These are phyloP conservation scores for Leccinellum rugosiceps DNA, from an alignment of 768 basidiomycete species.

Conservation along the genomic window DNA sequence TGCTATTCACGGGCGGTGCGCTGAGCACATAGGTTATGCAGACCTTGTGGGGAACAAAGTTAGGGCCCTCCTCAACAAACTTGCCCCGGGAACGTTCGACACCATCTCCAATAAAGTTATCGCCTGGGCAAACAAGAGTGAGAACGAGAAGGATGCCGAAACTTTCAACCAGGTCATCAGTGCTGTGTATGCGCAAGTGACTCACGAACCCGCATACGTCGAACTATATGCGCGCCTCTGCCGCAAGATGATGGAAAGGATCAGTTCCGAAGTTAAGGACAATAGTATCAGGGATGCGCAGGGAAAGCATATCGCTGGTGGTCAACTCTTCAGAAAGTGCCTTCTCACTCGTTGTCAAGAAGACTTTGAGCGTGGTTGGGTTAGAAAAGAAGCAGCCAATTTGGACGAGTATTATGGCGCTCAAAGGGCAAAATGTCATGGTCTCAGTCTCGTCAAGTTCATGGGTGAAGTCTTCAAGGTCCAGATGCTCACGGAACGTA, in stretches of 20 bases:
- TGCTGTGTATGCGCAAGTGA: constrained; percentile 95
- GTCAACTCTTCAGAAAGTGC: constrained; percentile 95
- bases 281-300: constrained; percentile 78
- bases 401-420: constrained; percentile 95
- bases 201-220: constrained; percentile 92
- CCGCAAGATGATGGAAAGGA: constrained; percentile 92
- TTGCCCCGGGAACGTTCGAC: constrained; percentile 97
- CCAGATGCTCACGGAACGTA: constrained; percentile 96
- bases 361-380: constrained; percentile 96
- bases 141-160: constrained; percentile 88
- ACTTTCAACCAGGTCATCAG: constrained; percentile 95
- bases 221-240: constrained; percentile 97
- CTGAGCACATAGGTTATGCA: too few species aligned
- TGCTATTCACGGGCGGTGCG: too few species aligned
- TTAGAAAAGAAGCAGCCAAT: constrained; percentile 82
- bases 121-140: constrained; percentile 89
- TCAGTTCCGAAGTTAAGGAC: constrained; percentile 84
- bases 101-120: constrained; percentile 95
- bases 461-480: constrained; percentile 98
- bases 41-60: constrained; percentile 76
- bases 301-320: constrained; percentile 88
- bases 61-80: constrained; percentile 87
- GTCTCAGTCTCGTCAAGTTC: constrained; percentile 95
- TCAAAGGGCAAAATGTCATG: constrained; percentile 95
- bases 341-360: constrained; percentile 97